These are phyloP conservation scores for Ceratobasidium theobromae DNA, from an alignment of 1,284 basidiomycete species.

Conservation along the genomic window DNA sequence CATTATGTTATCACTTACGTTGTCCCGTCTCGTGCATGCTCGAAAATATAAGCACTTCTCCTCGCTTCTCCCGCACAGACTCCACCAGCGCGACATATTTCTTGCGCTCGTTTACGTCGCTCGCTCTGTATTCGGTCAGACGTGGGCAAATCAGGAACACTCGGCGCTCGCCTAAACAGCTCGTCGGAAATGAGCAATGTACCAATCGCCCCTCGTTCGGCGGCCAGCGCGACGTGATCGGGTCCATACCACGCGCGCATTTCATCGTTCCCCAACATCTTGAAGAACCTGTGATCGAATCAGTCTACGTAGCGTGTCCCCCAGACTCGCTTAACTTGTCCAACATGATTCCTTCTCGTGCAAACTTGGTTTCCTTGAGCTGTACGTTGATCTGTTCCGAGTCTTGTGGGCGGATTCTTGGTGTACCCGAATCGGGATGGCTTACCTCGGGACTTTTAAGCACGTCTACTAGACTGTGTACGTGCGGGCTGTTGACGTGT, in stretches of 20 bases:
- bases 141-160: constrained; percentile 39
- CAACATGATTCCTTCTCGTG: constrained; percentile 86
- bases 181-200: constrained; percentile 94
- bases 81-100: constrained; percentile 90
- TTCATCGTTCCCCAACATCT: constrained; percentile 93
- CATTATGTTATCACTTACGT: constrained; percentile 56
- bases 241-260: constrained; percentile 99
- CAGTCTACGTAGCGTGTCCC: not conserved
- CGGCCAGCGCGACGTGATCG: constrained; percentile 87
- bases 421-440: constrained; percentile 3
- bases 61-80: constrained; percentile 83
- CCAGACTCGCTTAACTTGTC: constrained; percentile 62
- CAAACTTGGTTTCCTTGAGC: constrained; percentile 97
- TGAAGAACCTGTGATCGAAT: constrained; percentile 73
- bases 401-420: not conserved
- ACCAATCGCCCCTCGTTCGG: constrained; percentile 91
- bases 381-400: constrained; percentile 61
- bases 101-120: constrained; percentile 72
- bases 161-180: constrained; percentile 93
- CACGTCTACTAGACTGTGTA: constrained; percentile 94
- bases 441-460: constrained; percentile 88
- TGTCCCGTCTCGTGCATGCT: constrained; percentile 99
- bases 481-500: constrained; percentile 90
- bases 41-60: constrained; percentile 93
- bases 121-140: constrained; percentile 53